These are phyloP conservation scores for Ogataea henricii DNA, from an alignment of 805 yeast species.

Conservation along the genomic window DNA sequence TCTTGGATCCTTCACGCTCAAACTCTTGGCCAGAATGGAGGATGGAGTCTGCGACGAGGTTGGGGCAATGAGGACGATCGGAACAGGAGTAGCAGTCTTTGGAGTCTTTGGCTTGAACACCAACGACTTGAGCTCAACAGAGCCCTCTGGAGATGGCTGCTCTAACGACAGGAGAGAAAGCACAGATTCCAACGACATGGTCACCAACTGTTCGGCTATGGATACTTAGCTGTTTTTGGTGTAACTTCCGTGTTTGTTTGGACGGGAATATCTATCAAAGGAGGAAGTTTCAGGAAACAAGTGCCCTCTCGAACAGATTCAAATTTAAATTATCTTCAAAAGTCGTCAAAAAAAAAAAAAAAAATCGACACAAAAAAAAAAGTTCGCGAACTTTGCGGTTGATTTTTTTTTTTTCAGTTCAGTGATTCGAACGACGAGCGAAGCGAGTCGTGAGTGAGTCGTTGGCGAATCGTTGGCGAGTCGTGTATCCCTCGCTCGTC, in stretches of 20 bases:
- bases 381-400: not conserved
- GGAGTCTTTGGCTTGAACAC: constrained; percentile 93
- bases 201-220: not conserved
- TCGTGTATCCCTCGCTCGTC: no score
- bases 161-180: constrained; percentile 67
- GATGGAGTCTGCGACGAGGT: constrained; percentile 71
- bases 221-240: not conserved
- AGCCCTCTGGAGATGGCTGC: constrained; percentile 51
- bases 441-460: no score
- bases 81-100: constrained; percentile 74
- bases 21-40: constrained; percentile 61
- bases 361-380: not conserved
- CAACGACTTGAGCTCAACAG: constrained; percentile 65
- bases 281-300: not conserved
- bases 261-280: not conserved
- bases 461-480: no score
- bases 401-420: no score
- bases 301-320: not conserved
- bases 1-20: constrained; percentile 81
- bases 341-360: constrained; percentile 1
- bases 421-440: no score
- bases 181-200: constrained; percentile 68
- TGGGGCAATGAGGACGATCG: constrained; percentile 78
- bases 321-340: not conserved
- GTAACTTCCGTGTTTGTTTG: not conserved